phyloP scores from a whole-genome alignment of 177 flowering plant genomes.

The Telopea speciosissima region DNA sequence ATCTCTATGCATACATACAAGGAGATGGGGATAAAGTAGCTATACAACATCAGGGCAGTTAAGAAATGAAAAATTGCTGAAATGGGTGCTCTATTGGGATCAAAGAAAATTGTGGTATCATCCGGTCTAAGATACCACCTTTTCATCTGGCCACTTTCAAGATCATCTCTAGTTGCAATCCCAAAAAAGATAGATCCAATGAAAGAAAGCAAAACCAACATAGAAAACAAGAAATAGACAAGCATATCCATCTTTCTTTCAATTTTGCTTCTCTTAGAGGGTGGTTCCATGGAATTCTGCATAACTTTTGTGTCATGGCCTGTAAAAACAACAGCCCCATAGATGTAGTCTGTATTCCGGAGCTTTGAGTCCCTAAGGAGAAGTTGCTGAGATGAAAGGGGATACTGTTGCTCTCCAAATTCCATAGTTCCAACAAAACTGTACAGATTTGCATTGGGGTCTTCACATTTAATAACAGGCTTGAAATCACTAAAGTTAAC shows the following conservation, averaged over 20 bases:
- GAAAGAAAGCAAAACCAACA: conserved; percentile 43
- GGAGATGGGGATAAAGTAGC: conserved; percentile 85
- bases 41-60: conserved; percentile 69
- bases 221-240: conserved; percentile 58
- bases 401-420: conserved; percentile 43
- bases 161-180: conserved; percentile 52
- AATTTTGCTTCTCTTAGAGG: conserved; percentile 86
- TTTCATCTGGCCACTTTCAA: conserved; percentile 44
- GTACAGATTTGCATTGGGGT: conserved; percentile 88
- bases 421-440: conserved; percentile 81
- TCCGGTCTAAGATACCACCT: conserved; percentile 92
- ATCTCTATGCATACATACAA: conserved; percentile 87
- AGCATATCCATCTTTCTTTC: conserved; percentile 84
- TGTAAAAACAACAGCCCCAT: conserved; percentile 81
- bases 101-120: conserved; percentile 43
- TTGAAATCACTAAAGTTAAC: conserved; percentile 47
- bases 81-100: conserved; percentile 50
- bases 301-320: conserved; percentile 94
- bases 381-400: conserved; percentile 79
- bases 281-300: conserved; percentile 81
- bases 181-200: conserved; percentile 80
- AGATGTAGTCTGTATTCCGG: conserved; percentile 78
- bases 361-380: conserved; percentile 93
- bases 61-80: conserved; percentile 71
- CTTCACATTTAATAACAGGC: conserved; percentile 83